A percentile compares a stretch with the other conserved stretches of the same genome.
These are phyloP conservation scores for Tolypocladium capitatum DNA, from an alignment of 2,329 filamentous ascomycete species.

Conservation along the genomic window DNA sequence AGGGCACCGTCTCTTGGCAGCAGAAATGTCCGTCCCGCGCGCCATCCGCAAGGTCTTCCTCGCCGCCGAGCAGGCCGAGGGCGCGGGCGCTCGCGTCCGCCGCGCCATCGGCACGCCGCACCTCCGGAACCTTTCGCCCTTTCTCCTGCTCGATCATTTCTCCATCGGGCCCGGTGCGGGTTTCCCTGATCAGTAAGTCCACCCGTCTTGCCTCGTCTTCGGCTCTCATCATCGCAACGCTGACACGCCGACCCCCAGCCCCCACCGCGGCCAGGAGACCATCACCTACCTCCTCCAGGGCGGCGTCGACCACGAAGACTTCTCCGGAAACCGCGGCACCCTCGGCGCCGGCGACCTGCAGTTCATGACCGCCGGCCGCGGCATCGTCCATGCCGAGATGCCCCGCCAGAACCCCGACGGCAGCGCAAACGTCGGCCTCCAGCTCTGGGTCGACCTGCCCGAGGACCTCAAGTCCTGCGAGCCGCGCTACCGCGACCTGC, in stretches of 20 bases:
- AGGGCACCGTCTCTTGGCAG: background rate
- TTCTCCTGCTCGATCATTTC: slow-evolving; percentile 96
- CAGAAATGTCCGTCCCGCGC: slow-evolving; percentile 54
- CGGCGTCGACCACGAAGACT: slow-evolving; percentile 84
- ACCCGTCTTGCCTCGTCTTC: background rate
- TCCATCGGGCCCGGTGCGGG: slow-evolving; percentile 65
- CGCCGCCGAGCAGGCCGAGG: slow-evolving; percentile 76
- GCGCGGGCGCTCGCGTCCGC: slow-evolving; percentile 74
- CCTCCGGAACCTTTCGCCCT: slow-evolving; percentile 77
- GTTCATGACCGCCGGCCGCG: slow-evolving; percentile 91
- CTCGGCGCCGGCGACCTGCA: slow-evolving; percentile 82
- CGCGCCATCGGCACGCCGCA: slow-evolving; percentile 76
- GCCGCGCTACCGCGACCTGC: slow-evolving; percentile 79
- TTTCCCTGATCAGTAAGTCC: slow-evolving; percentile 67
- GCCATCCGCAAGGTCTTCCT: slow-evolving; percentile 73
- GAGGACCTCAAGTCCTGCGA: slow-evolving; percentile 73
- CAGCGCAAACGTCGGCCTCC: slow-evolving; percentile 69
- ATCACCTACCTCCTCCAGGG: slow-evolving; percentile 86
- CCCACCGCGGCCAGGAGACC: slow-evolving; percentile 68
- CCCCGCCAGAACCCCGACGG: slow-evolving; percentile 67
- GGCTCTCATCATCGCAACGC: background rate
- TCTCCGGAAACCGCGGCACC: slow-evolving; percentile 72
- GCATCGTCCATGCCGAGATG: slow-evolving; percentile 96
- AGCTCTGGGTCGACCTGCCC: slow-evolving; percentile 92
- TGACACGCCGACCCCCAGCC: slow-evolving; percentile 12